A percentile compares a stretch with the other conserved stretches of the same genome.
Conservation (phyloP, 2,329 filamentous ascomycete genomes). For the Nemania sp. region DNA sequence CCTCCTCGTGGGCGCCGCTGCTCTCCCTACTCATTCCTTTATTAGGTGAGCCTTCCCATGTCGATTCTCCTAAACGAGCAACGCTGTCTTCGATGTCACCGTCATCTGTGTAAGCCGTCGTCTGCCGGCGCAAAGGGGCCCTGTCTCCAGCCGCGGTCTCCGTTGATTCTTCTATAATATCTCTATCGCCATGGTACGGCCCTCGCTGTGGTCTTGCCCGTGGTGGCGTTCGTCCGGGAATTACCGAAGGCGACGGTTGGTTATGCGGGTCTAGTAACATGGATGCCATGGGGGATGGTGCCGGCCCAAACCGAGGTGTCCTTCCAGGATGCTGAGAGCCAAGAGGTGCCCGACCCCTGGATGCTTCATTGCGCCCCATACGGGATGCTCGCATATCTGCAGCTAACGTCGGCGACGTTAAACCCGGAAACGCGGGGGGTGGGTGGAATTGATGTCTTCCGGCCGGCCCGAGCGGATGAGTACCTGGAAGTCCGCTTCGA, state of each 20-base stretch:
- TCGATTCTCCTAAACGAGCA: slow-evolving; percentile 67
- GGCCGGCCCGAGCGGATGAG: slow-evolving; percentile 64
- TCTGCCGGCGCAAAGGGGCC: slow-evolving; percentile 53
- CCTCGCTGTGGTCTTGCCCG: slow-evolving; percentile 59
- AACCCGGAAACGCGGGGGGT: slow-evolving; percentile 78
- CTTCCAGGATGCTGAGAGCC: slow-evolving; percentile 53
- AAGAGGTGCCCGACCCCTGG: slow-evolving; percentile 56
- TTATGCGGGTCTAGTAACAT: slow-evolving; percentile 81
- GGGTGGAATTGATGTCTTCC: slow-evolving; percentile 75
- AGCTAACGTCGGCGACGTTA: slow-evolving; percentile 71
- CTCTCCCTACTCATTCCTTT: slow-evolving; percentile 65
- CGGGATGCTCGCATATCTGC: slow-evolving; percentile 68
- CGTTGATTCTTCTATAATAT: slow-evolving; percentile 67
- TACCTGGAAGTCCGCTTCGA: slow-evolving; percentile 72
- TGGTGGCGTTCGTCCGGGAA: slow-evolving; percentile 61
- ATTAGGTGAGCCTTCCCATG: slow-evolving; percentile 69
- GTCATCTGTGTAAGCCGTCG: slow-evolving; percentile 66
- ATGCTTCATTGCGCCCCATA: slow-evolving; percentile 60
- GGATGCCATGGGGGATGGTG: slow-evolving; percentile 76
- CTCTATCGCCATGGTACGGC: slow-evolving; percentile 61
- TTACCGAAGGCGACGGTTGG: slow-evolving; percentile 68
- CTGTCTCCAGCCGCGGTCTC: slow-evolving; percentile 59
- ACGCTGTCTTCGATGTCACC: slow-evolving; percentile 67
- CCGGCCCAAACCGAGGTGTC: slow-evolving; percentile 60
- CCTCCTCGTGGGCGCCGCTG: slow-evolving; percentile 60